Base-by-base conservation (phyloP, 768 basidiomycete species). In the Peribolospora kevripleyi region DNA sequence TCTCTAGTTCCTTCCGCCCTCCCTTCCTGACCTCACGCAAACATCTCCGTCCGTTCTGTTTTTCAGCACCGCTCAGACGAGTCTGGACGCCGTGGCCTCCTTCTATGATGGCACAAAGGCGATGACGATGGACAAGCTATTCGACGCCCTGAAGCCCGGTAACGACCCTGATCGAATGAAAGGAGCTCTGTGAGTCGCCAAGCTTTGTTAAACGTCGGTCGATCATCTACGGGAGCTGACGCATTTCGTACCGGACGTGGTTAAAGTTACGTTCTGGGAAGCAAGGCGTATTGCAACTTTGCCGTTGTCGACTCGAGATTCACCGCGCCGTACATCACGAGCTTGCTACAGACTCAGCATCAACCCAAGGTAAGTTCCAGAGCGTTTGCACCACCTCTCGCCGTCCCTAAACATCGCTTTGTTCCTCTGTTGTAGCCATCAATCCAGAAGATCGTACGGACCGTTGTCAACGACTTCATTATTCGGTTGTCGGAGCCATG, bases 111-210 rank as follows among this genome's bases (percentile, higher is more conserved):
- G 70, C 1, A 66, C 66, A 3, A 65, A 67, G 58, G 55, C 65
- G 6, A 60, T 72, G 37, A 61, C 66, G 49, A 65, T 68, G 62
- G 65, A 65, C 3, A 62, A 60, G 5, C 62, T 71, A 2, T 68
- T 72, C 57, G 64, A 67, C 4, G 66, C 68, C 0, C 63, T 71
- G 7, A 60, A 66, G 54, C 58, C 79, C 5, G 83, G 80, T 3
- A 74, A 73, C 14, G 84, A 88, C 45, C 83, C 84, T 61, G 84
- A 86, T 64, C 74, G 81, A n/a, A 84, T 87, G 79, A 90, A 93
- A 69, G 87, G 87, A 7, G 82, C 84, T 3, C 67, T 87, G 14
- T 86, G 83, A 76, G 79, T 80, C 4, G 64, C 86, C 40, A 8
- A 41, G 13, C 14, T 36, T 59, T 52, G 50, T 43, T 57, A 50